Percentiles rank a stretch among this genome's conserved stretches.
phyloP scores from a whole-genome alignment of 2,329 filamentous ascomycete species.

The Talaromyces funiculosus region DNA sequence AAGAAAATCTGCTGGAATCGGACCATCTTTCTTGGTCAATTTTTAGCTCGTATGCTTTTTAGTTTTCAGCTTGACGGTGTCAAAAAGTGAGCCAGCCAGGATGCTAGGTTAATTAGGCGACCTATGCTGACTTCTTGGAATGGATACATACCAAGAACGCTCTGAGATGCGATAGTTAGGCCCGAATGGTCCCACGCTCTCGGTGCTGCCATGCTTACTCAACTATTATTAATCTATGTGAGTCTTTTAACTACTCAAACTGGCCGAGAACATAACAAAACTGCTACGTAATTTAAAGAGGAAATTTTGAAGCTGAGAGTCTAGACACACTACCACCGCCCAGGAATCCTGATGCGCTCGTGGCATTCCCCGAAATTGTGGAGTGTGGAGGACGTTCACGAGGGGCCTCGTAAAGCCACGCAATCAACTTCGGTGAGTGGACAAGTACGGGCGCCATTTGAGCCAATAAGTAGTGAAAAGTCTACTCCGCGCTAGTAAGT shows the following conservation, averaged over 20 bases:
- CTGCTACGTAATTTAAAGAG: background rate
- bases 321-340: background rate
- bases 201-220: background rate
- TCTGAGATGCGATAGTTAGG: background rate
- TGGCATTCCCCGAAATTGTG: background rate
- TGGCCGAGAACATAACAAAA: background rate
- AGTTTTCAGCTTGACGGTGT: background rate
- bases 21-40: background rate
- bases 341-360: background rate
- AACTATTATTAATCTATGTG: background rate
- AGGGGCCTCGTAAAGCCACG: background rate
- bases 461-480: background rate
- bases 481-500: background rate
- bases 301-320: background rate
- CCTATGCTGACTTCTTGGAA: background rate
- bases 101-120: background rate
- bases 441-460: background rate
- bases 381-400: background rate
- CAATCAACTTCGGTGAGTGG: constrained; percentile 1
- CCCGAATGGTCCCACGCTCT: background rate
- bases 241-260: background rate
- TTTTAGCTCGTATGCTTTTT: background rate
- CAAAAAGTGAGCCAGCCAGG: background rate
- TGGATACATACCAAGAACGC: background rate
- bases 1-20: background rate